phyloP scores from a whole-genome alignment of 768 basidiomycete genomes.

The Boletus rubescentipes region DNA sequence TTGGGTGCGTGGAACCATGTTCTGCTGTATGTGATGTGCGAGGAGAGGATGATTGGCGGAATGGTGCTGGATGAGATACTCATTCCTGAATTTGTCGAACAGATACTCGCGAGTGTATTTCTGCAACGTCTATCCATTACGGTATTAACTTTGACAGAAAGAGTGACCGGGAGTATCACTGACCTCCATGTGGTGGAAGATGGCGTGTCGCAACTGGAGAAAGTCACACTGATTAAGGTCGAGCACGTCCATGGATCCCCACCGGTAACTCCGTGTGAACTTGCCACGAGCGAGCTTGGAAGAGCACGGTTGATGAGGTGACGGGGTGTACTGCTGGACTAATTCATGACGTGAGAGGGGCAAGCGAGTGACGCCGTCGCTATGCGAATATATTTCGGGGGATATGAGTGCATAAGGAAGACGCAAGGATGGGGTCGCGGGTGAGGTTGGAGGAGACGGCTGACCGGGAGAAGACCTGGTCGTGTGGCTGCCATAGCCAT shows the following conservation, averaged over 20 bases:
- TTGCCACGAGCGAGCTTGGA: slow-evolving; percentile 56
- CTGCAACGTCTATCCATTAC: slow-evolving; percentile 64
- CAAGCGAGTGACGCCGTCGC: slow-evolving; percentile 67
- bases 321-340: slow-evolving; percentile 70
- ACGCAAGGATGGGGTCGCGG: slow-evolving; percentile 57
- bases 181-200: slow-evolving; percentile 91
- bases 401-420: slow-evolving; percentile 85
- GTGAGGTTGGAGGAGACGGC: slow-evolving; percentile 67
- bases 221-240: slow-evolving; percentile 84
- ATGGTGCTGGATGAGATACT: slow-evolving; percentile 56
- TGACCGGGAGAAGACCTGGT: slow-evolving; percentile 52
- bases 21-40: slow-evolving; percentile 45
- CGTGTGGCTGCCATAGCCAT: slow-evolving; percentile 49
- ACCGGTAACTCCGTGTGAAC: slow-evolving; percentile 73
- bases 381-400: slow-evolving; percentile 81
- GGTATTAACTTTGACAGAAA: slow-evolving; percentile 16
- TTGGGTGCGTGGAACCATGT: slow-evolving; percentile 34
- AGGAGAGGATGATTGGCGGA: slow-evolving; percentile 41
- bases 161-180: slow-evolving; percentile 25
- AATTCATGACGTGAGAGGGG: slow-evolving; percentile 68
- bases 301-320: slow-evolving; percentile 41
- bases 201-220: slow-evolving; percentile 66
- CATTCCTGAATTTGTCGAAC: slow-evolving; percentile 71
- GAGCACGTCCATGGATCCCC: slow-evolving; percentile 81
- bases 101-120: slow-evolving; percentile 84